Percentiles rank a stretch among this genome's conserved stretches.
phyloP scores from a whole-genome alignment of 1,284 basidiomycete genomes.

The Ustilago shanxiensis region DNA sequence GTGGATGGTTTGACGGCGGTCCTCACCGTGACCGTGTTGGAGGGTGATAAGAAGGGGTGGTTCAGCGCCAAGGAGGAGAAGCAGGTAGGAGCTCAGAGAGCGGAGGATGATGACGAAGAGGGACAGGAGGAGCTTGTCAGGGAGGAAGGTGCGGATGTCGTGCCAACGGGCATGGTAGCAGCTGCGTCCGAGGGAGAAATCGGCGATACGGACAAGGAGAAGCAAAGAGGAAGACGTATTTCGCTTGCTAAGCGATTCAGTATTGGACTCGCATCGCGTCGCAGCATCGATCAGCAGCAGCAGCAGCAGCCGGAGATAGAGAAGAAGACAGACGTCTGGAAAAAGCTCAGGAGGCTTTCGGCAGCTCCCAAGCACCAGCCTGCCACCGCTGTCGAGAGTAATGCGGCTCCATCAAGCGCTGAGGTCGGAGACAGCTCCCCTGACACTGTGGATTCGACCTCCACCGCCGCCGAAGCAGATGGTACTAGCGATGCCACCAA shows the following conservation, averaged over 20 bases:
- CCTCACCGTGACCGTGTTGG: conserved; percentile 47
- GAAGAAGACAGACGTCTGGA: conserved; percentile 20
- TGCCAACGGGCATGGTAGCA: not conserved
- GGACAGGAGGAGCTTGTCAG: not conserved
- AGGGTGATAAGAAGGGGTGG: conserved; percentile 6
- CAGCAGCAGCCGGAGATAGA: not conserved
- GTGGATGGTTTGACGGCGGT: conserved; percentile 61
- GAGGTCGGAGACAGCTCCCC: not conserved
- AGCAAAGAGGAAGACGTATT: not conserved
- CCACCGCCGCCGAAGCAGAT: conserved; percentile 6
- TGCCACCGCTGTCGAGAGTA: not conserved
- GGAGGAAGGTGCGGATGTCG: not conserved
- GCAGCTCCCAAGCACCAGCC: conserved; percentile 17
- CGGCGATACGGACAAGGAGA: not conserved
- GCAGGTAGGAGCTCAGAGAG: not conserved
- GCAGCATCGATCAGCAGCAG: conserved; percentile 3
- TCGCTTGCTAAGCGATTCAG: conserved; percentile 23
- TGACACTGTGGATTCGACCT: conserved; percentile 12
- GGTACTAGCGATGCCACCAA: conserved; percentile 6
- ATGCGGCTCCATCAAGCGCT: not conserved
- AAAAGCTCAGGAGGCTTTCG: conserved; percentile 16
- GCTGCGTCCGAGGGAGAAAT: not conserved
- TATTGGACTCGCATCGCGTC: conserved; percentile 6
- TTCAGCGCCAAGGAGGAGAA: conserved; percentile 7
- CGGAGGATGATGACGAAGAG: not conserved